A percentile compares a stretch with the other conserved stretches of the same genome.
These are phyloP conservation scores for Saururus chinensis DNA, from an alignment of 164 flowering plant species.

Conservation along the genomic window DNA sequence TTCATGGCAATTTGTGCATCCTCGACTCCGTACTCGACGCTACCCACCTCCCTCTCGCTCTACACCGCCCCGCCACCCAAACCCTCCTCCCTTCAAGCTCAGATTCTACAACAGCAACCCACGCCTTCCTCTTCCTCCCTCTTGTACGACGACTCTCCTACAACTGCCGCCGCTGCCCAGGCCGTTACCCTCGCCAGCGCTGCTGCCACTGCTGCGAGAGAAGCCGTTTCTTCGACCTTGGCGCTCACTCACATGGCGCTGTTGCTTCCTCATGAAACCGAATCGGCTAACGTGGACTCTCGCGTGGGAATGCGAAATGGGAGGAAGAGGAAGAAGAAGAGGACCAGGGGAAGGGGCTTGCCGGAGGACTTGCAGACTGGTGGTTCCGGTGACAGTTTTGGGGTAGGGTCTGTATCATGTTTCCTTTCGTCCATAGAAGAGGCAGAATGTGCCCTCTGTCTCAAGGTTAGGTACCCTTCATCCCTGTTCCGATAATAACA, in stretches of 20 bases:
- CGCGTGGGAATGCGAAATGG: neutral
- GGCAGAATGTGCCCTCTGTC: constrained; percentile 27
- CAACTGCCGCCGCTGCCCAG: constrained; percentile 2
- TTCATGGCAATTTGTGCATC: constrained; percentile 3
- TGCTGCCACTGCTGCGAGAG: constrained; percentile 16
- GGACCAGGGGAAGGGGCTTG: constrained; percentile 15
- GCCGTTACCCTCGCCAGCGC: constrained; percentile 16
- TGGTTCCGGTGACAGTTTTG: neutral
- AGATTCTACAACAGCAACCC: constrained; percentile 5
- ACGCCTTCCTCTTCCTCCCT: neutral
- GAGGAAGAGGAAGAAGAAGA: constrained; percentile 27
- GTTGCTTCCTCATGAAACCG: constrained; percentile 1
- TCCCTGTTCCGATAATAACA: too few relatives aligned
- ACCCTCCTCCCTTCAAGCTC: constrained; percentile 15
- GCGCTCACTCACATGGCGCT: constrained; percentile 1
- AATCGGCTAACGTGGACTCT: neutral
- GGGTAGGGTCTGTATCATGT: neutral
- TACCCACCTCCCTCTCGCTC: constrained; percentile 13
- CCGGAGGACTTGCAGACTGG: neutral
- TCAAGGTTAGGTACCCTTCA: constrained; percentile 24
- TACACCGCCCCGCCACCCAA: constrained; percentile 4
- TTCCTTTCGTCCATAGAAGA: constrained; percentile 31
- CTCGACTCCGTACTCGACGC: constrained; percentile 11
- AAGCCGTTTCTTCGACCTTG: constrained; percentile 10
- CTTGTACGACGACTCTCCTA: constrained; percentile 9